Base-by-base conservation (phyloP, 495 filamentous ascomycete genomes). In the Talaromyces stipitatus region DNA sequence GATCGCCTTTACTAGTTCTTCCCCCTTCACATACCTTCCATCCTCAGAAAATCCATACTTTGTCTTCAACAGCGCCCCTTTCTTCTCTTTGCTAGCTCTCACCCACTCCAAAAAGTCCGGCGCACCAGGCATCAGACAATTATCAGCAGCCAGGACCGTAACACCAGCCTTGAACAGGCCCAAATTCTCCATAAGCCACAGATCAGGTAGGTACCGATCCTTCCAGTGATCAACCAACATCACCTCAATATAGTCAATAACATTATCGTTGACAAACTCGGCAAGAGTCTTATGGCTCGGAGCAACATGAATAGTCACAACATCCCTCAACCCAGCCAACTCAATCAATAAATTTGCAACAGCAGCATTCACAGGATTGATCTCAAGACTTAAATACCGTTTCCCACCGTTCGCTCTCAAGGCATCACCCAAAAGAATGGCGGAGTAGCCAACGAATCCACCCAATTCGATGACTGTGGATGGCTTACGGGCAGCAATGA, bases 401-500 rank as follows among this genome's bases (percentile, higher is more conserved):
- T 77, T 72, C 4, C 85, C 84, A 16, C 84, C 83, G 18, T 76
- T 76, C 16, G 77, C 70, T 28, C 77, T 76, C 2, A 88, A 66
- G 2, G 85, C 81, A 11, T 81, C 76, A 27, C 80, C 85, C 61
- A 90, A 90, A 5, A 88, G 72, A 51, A 91, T 83, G 41, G 84
- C 82, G 0, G 86, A 90, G 72, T 92, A 94, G 43, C 90, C 90
- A 28, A 91, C 74, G 69, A 92, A 95, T 48, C 87, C 86, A 38
- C 90, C 90, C 3, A 92, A 79, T 66, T 95, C 90, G 48, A 94
- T 81, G 76, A 91, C 87, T 4, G 74, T 75, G 36, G 79, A 60
- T 0, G 90, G 90, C 64, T 85, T 86, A 48, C 78, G 63, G 55
- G 85, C 71, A 10, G 69, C 66, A 56, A 94, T 90, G 7, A 90